A percentile compares a stretch with the other conserved stretches of the same genome.
Evolutionary conservation across 1,139 yeast species (phyloP).

Genomic region (Keqinozyma sinolaborantium): DNA sequence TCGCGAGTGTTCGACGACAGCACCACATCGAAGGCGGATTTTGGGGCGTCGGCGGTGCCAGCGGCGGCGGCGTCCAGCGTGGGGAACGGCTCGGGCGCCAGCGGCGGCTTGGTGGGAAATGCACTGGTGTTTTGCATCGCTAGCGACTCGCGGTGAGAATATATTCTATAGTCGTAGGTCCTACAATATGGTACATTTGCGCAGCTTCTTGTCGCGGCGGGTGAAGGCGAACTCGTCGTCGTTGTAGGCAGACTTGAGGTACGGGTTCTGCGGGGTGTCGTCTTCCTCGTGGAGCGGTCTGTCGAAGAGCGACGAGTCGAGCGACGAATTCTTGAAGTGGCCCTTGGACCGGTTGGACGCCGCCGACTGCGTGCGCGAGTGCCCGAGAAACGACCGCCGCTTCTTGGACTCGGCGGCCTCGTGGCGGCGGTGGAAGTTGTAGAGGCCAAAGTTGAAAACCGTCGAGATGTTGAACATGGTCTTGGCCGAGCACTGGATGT

Average conservation of each 20-base stretch:
- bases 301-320: slow-evolving; percentile 37
- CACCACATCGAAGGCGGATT: background rate
- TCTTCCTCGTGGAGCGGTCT: slow-evolving; percentile 40
- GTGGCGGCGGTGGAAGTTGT: slow-evolving; percentile 31
- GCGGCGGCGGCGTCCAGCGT: background rate
- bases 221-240: slow-evolving; percentile 45
- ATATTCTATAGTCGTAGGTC: no score
- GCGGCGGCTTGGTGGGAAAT: no score
- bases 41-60: background rate
- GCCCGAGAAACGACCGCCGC: slow-evolving; percentile 28
- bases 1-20: background rate
- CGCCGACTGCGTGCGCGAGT: slow-evolving; percentile 23
- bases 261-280: slow-evolving; percentile 24
- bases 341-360: slow-evolving; percentile 20
- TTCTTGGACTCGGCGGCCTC: slow-evolving; percentile 37
- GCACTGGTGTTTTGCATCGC: no score
- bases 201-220: slow-evolving; percentile 27
- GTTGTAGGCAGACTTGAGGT: slow-evolving; percentile 22
- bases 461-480: slow-evolving; percentile 61
- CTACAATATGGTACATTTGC: slow-evolving; percentile 33
- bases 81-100: background rate
- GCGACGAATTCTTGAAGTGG: slow-evolving; percentile 35
- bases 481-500: slow-evolving; percentile 77
- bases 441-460: slow-evolving; percentile 58
- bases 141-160: no score